Conservation (phyloP, 495 filamentous ascomycete genomes). For the Hypoxylon intermedium region DNA sequence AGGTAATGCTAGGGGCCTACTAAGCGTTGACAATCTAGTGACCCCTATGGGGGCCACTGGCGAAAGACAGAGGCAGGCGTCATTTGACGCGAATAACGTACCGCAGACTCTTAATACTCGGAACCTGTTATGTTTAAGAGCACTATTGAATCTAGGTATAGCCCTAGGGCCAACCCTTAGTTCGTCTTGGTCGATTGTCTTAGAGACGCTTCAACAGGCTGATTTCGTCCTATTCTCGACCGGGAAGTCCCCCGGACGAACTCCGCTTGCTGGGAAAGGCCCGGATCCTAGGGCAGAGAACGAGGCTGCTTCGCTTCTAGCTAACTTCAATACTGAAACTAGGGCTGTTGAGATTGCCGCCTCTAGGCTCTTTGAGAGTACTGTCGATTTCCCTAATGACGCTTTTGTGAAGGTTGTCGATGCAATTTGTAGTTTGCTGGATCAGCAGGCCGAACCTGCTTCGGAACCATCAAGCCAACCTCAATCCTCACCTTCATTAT, state of each 20-base stretch:
- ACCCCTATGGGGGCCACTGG: constrained; percentile 54
- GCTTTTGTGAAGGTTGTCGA: constrained; percentile 79
- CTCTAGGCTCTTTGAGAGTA: constrained; percentile 86
- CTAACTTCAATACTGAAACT: constrained; percentile 78
- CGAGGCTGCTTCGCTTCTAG: constrained; percentile 57
- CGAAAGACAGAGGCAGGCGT: constrained; percentile 61
- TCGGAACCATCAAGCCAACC: constrained; percentile 44
- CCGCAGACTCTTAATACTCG: constrained; percentile 75
- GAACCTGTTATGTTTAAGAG: constrained; percentile 87
- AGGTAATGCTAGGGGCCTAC: constrained; percentile 66
- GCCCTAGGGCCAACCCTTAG: constrained; percentile 88
- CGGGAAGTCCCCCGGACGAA: constrained; percentile 55
- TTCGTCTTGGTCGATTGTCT: constrained; percentile 83
- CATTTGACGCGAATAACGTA: constrained; percentile 51
- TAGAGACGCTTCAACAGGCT: constrained; percentile 90
- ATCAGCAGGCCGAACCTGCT: constrained; percentile 45
- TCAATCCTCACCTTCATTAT: constrained; percentile 44
- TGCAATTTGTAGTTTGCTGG: constrained; percentile 73
- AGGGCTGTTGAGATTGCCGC: constrained; percentile 89
- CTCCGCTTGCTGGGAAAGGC: constrained; percentile 51
- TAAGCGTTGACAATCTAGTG: constrained; percentile 69
- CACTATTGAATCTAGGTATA: constrained; percentile 91
- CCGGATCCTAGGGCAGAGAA: constrained; percentile 51
- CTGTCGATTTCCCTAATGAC: constrained; percentile 80
- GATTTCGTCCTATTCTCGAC: constrained; percentile 79